Percentiles rank a stretch among this genome's conserved stretches.
These are phyloP conservation scores for Populus davidiana DNA, from an alignment of 345 rosid genomes.

Conservation along the genomic window DNA sequence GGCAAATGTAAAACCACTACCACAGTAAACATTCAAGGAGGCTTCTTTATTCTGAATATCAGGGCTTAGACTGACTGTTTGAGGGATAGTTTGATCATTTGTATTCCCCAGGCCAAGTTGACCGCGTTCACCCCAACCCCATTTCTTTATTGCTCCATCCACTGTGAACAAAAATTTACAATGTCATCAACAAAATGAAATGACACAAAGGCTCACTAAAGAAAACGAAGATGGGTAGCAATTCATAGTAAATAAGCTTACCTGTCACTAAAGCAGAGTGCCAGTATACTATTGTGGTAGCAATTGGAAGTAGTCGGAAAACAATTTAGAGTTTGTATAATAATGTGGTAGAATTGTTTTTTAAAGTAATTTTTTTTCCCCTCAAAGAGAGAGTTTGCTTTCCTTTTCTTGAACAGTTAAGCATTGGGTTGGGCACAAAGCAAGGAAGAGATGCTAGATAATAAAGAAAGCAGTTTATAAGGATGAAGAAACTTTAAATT, in stretches of 20 bases:
- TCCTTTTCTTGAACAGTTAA: no score
- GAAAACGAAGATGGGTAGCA: not conserved
- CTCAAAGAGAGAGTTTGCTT: no score
- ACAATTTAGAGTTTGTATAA: no score
- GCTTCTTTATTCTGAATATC: constrained; percentile 15
- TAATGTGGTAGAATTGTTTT: no score
- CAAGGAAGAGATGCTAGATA: no score
- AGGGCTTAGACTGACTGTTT: constrained; percentile 34
- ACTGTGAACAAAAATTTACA: constrained; percentile 35
- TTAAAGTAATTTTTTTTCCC: no score
- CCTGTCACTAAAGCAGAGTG: constrained; percentile 83
- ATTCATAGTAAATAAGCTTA: constrained; percentile 8
- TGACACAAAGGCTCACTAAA: not conserved
- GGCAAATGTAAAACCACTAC: constrained; percentile 79
- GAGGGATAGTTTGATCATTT: constrained; percentile 53
- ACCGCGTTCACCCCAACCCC: constrained; percentile 99
- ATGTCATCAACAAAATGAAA: not conserved
- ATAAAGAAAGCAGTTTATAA: no score
- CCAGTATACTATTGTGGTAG: not conserved
- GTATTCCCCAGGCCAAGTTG: constrained; percentile 80
- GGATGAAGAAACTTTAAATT: no score
- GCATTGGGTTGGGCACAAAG: no score
- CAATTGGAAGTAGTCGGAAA: no score
- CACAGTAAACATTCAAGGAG: constrained; percentile 51
- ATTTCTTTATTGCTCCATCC: constrained; percentile 57